Base-by-base conservation (phyloP, 1,284 basidiomycete genomes). In the Cronartium quercuum region DNA sequence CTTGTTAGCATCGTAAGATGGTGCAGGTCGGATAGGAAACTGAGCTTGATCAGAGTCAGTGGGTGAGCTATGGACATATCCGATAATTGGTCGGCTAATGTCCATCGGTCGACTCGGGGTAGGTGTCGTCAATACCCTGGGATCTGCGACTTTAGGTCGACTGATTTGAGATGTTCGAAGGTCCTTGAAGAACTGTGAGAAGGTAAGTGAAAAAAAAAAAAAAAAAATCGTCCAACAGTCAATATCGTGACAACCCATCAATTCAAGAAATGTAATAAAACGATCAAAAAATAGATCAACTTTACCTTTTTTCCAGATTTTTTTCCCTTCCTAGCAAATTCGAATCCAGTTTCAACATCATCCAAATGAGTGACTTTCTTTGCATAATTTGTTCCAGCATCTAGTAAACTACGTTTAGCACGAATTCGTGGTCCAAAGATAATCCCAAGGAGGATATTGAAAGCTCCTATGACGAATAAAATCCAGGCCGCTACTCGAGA, bases 341-440 rank as follows among this genome's bases (percentile, higher is more conserved):
- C 51, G 34, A 75, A 61, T 61, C 71, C 65, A 9, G 40, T 75
- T 42, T 75, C 65, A 75, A 75, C 1, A 34, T 75, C 71, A 51
- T 75, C 65, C 42, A 75, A 37, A 64, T 67, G 71, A 15, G 65
- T 37, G 15, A 64, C 42, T 41, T 75, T 67, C 58, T 75, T 75
- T 2, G 58, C 71, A 55, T 75, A 75, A 42, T 63, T 64, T 40
- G 64, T 75, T 29, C 71, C 58, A 13, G 71, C 65, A 62, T 66
- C 71, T n/a, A 75, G 55, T 37, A 75, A 67, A 57, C 71, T 75
- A 34, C 71, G 38, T 60, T 75, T 75, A 34, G 35, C 29, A 4
- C 71, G 64, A 35, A 75, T 75, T n/a, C 71, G 71, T 35, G 47
- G 41, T 10, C 71, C 71, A 62, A 75, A 75, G 40, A 75, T 66